Percentiles rank a stretch among this genome's conserved stretches.
These are phyloP conservation scores for Botrytis hyacinthi DNA, from an alignment of 2,329 filamentous ascomycete species.

Conservation along the genomic window DNA sequence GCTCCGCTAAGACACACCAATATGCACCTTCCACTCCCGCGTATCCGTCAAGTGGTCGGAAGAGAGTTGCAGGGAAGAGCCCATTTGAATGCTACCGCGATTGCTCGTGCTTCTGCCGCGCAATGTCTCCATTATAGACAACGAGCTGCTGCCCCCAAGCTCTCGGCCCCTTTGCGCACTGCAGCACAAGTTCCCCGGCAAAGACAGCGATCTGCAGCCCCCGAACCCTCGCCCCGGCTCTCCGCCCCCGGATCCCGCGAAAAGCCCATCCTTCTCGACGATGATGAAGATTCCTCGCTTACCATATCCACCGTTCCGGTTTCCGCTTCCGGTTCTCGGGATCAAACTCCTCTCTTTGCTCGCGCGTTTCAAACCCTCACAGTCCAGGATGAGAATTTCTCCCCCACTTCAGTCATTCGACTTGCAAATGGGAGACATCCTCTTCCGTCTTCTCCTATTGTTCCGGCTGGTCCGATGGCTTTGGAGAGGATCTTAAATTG, in stretches of 20 bases:
- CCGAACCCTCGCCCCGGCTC: background rate
- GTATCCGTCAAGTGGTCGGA: background rate
- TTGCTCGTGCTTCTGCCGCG: background rate
- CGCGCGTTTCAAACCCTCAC: background rate
- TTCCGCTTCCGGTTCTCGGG: background rate
- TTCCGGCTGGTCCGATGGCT: background rate
- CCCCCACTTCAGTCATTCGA: too few relatives aligned
- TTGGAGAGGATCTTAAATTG: background rate
- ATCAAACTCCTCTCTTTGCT: background rate
- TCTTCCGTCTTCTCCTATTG: background rate
- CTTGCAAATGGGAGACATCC: too few relatives aligned
- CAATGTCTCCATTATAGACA: too few relatives aligned
- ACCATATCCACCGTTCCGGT: too few relatives aligned
- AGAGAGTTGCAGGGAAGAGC: background rate
- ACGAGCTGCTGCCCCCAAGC: too few relatives aligned
- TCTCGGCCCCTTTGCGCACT: too few relatives aligned
- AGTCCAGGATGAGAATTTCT: background rate
- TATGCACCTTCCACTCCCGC: background rate
- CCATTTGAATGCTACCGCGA: background rate
- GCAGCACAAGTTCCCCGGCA: too few relatives aligned
- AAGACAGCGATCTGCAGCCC: background rate
- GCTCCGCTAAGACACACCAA: background rate
- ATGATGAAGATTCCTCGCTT: background rate
- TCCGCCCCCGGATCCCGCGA: background rate
- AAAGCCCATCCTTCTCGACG: background rate